Conservation (phyloP, 1,139 yeast genomes). For the Arxiozyma bovina region DNA sequence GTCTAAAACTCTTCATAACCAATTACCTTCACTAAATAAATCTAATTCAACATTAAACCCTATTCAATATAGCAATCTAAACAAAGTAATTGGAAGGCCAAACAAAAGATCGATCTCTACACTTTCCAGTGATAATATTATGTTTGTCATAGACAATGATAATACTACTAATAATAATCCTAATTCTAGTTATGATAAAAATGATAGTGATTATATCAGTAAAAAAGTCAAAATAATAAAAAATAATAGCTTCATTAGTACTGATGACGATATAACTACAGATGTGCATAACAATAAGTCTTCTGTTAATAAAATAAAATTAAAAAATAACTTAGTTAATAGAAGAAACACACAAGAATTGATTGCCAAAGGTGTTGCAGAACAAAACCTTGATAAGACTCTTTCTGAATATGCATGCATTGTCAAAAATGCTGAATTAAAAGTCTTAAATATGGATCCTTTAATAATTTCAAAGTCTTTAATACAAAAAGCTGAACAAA, state of each 20-base stretch:
- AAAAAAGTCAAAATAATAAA: background rate
- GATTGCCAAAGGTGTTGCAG: constrained; percentile 25
- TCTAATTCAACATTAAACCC: constrained; percentile 12
- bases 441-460: constrained; percentile 26
- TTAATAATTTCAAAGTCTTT: constrained; percentile 23
- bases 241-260: background rate
- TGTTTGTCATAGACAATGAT: background rate
- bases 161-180: background rate
- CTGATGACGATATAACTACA: background rate
- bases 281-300: background rate
- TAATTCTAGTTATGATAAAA: background rate
- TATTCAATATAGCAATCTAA: constrained; percentile 3
- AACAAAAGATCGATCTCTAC: background rate
- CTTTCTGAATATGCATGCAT: constrained; percentile 26
- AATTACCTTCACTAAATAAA: constrained; percentile 14
- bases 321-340: constrained; percentile 10
- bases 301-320: background rate
- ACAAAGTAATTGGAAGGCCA: background rate
- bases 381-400: constrained; percentile 23
- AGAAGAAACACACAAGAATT: constrained; percentile 25
- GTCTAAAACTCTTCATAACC: constrained; percentile 3
- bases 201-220: background rate
- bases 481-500: constrained; percentile 28
- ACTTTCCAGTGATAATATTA: background rate
- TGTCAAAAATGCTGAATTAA: constrained; percentile 27